These are phyloP conservation scores for Cryptococcus sp. DNA, from an alignment of 1,284 basidiomycete species.

Conservation along the genomic window DNA sequence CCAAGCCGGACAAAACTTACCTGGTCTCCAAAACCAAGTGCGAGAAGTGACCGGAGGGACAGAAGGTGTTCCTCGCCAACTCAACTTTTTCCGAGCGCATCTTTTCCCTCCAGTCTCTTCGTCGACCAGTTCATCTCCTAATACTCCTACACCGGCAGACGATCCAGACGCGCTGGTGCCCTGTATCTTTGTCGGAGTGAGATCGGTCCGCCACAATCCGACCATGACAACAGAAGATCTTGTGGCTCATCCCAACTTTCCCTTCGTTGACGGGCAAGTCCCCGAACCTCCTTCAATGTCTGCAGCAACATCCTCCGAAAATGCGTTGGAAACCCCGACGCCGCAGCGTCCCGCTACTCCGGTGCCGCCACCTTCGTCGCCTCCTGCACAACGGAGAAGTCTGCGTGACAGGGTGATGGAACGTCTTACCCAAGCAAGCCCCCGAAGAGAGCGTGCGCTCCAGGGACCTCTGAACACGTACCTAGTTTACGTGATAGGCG, in stretches of 20 bases:
- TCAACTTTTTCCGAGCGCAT: slow-evolving; percentile 54
- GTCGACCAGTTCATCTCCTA: background rate
- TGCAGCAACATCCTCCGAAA: background rate
- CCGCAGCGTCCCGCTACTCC: slow-evolving; percentile 1
- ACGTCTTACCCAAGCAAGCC: slow-evolving; percentile 1
- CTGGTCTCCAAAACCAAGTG: slow-evolving; percentile 1
- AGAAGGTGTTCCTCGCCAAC: slow-evolving; percentile 36
- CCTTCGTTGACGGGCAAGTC: slow-evolving; percentile 43
- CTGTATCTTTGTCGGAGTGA: slow-evolving; percentile 49
- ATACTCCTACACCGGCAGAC: slow-evolving; percentile 3
- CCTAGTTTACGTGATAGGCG: slow-evolving; percentile 59
- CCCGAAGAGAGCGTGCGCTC: background rate
- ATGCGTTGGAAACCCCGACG: background rate
- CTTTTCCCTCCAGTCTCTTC: slow-evolving; percentile 43
- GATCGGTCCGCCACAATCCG: slow-evolving; percentile 43
- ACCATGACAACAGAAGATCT: slow-evolving; percentile 41
- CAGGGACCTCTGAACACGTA: slow-evolving; percentile 41
- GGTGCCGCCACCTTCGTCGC: slow-evolving; percentile 4
- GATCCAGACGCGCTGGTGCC: slow-evolving; percentile 41
- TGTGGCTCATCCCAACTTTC: slow-evolving; percentile 42
- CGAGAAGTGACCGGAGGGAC: slow-evolving; percentile 32
- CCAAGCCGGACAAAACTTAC: slow-evolving; percentile 38
- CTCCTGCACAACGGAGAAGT: slow-evolving; percentile 3
- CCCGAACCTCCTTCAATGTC: slow-evolving; percentile 12
- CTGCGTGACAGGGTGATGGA: slow-evolving; percentile 11